phyloP scores from a whole-genome alignment of 495 filamentous ascomycete genomes.

The Hypoxylon rickii region DNA sequence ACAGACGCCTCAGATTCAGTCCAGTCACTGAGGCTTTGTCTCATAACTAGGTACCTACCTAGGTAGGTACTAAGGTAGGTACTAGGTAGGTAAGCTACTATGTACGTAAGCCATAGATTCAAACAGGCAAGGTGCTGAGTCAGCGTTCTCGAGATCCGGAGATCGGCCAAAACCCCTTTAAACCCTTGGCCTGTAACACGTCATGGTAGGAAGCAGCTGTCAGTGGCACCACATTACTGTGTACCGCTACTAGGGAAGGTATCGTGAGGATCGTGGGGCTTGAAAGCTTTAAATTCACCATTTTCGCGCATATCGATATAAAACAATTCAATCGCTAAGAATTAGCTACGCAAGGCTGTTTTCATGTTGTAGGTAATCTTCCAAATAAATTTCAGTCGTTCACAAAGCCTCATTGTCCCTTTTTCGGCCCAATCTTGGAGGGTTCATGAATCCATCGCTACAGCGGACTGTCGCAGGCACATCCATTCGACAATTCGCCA shows the following conservation, averaged over 20 bases:
- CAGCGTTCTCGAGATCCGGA: constrained; percentile 17
- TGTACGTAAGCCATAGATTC: no score
- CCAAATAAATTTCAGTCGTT: background rate
- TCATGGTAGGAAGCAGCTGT: constrained; percentile 16
- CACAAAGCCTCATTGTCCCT: background rate
- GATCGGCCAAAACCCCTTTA: constrained; percentile 14
- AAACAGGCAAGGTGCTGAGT: constrained; percentile 7
- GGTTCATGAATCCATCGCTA: constrained; percentile 27
- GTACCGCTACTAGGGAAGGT: constrained; percentile 4
- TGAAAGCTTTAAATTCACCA: constrained; percentile 8
- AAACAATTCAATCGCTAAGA: no score
- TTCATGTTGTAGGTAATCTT: background rate
- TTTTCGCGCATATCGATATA: constrained; percentile 8
- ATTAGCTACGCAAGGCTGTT: no score
- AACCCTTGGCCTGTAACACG: constrained; percentile 10
- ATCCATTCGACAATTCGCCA: constrained; percentile 13
- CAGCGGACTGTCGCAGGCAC: constrained; percentile 17
- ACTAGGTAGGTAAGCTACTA: no score
- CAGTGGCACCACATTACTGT: constrained; percentile 26
- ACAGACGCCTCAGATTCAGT: no score
- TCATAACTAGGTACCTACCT: no score
- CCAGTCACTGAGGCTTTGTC: no score
- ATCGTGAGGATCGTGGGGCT: constrained; percentile 31
- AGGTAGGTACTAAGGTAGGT: no score
- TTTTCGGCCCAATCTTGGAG: constrained; percentile 1